Evolutionary conservation across 768 basidiomycete species (phyloP).

Genomic region (Trametes cubensis): DNA sequence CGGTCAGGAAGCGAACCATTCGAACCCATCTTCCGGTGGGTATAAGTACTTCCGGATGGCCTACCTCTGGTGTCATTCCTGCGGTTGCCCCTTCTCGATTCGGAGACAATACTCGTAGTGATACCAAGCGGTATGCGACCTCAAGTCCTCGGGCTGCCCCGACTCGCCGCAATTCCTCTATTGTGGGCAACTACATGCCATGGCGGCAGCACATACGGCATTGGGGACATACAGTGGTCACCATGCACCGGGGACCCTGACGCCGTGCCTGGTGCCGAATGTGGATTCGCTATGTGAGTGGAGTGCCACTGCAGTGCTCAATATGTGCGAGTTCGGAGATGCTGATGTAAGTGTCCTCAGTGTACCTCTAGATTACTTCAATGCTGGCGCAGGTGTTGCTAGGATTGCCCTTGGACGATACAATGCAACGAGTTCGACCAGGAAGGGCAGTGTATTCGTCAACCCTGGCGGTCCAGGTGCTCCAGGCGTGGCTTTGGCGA

Average conservation of each 20-base stretch:
- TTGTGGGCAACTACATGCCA: too few species aligned
- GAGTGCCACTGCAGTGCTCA: too few species aligned
- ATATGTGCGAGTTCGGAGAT: background rate
- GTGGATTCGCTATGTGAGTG: conserved; percentile 29
- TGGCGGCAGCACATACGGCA: background rate
- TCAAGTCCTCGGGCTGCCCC: too few species aligned
- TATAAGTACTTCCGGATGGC: too few species aligned
- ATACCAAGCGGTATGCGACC: too few species aligned
- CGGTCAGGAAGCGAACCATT: too few species aligned
- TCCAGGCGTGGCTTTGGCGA: conserved; percentile 25
- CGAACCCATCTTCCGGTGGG: too few species aligned
- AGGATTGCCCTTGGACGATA: conserved; percentile 36
- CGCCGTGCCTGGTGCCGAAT: conserved; percentile 25
- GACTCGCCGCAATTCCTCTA: too few species aligned
- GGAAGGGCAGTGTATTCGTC: conserved; percentile 36
- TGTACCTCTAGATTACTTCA: conserved; percentile 38
- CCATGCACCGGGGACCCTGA: conserved; percentile 7
- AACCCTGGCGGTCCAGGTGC: conserved; percentile 40
- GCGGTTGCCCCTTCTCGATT: too few species aligned
- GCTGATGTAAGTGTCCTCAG: conserved; percentile 16
- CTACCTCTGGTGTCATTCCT: too few species aligned
- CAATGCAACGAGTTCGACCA: conserved; percentile 29
- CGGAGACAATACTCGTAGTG: too few species aligned
- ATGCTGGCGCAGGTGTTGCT: conserved; percentile 32
- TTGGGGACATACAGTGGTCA: conserved; percentile 22